phyloP scores from a whole-genome alignment of 352 stramenopile genomes.

The Pseudoperonospora humuli region DNA sequence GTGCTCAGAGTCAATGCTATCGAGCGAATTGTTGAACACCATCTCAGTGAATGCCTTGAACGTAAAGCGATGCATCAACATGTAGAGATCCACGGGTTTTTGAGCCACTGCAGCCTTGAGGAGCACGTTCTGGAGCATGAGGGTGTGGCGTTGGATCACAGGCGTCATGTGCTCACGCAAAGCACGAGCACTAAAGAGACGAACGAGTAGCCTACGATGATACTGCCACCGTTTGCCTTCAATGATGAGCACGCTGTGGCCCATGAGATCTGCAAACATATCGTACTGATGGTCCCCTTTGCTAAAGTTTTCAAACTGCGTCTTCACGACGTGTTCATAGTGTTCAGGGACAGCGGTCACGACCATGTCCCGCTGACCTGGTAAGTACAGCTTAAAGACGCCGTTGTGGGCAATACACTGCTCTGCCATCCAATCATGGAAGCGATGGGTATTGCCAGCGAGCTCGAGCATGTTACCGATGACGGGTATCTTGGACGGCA shows the following conservation, averaged over 20 bases:
- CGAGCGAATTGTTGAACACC: slow-evolving; percentile 32
- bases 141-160: slow-evolving; percentile 27
- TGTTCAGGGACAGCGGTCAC: slow-evolving; percentile 37
- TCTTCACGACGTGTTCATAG: slow-evolving; percentile 50
- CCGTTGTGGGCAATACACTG: slow-evolving; percentile 26
- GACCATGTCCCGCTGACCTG: slow-evolving; percentile 29
- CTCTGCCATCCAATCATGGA: slow-evolving; percentile 36
- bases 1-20: slow-evolving; percentile 29
- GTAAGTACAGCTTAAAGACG: slow-evolving; percentile 30
- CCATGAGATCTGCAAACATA: slow-evolving; percentile 39
- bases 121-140: slow-evolving; percentile 26
- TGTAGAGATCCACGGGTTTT: slow-evolving; percentile 29
- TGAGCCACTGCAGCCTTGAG: slow-evolving; percentile 5
- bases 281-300: slow-evolving; percentile 39
- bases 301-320: slow-evolving; percentile 43
- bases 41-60: slow-evolving; percentile 44
- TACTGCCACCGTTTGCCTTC: slow-evolving; percentile 37
- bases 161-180: slow-evolving; percentile 35
- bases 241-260: slow-evolving; percentile 38
- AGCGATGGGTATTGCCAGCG: slow-evolving; percentile 15
- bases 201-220: slow-evolving; percentile 35
- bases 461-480: slow-evolving; percentile 32
- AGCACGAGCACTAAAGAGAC: slow-evolving; percentile 33
- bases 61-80: slow-evolving; percentile 37
- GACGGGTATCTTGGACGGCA: slow-evolving; percentile 24